Evolutionary conservation across 2,329 filamentous ascomycete genomes (phyloP).

Genomic region (Ophiobolus disseminans): DNA sequence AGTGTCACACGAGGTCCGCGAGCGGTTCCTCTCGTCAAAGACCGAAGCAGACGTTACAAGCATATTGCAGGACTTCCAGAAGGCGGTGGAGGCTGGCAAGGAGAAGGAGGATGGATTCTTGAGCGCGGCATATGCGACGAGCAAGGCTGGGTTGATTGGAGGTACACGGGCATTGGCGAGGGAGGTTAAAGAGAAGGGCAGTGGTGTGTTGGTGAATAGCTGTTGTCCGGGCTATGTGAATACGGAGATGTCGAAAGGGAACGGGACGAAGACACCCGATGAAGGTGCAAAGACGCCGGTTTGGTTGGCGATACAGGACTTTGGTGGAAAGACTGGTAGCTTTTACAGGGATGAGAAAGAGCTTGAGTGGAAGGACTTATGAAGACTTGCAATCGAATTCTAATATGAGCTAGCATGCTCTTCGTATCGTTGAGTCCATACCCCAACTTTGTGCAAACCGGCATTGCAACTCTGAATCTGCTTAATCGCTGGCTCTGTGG

Average conservation of each 20-base stretch:
- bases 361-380: conserved; percentile 38
- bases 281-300: conserved; percentile 56
- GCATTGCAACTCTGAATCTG: too few species aligned
- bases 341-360: conserved; percentile 52
- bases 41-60: conserved; percentile 54
- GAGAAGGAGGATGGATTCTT: conserved; percentile 59
- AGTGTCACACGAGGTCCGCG: conserved; percentile 54
- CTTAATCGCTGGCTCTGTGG: too few species aligned
- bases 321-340: conserved; percentile 42
- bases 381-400: neutral
- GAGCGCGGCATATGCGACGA: conserved; percentile 58
- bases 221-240: conserved; percentile 56
- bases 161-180: conserved; percentile 50
- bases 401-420: too few species aligned
- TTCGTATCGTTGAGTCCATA: too few species aligned
- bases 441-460: too few species aligned
- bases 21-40: conserved; percentile 52
- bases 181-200: conserved; percentile 43
- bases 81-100: conserved; percentile 54
- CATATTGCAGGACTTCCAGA: conserved; percentile 59
- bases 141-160: conserved; percentile 55
- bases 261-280: conserved; percentile 50
- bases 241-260: conserved; percentile 57
- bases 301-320: conserved; percentile 51
- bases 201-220: conserved; percentile 47